Conservation (phyloP, 306 rosid species). For the Quercus aquifolioides region DNA sequence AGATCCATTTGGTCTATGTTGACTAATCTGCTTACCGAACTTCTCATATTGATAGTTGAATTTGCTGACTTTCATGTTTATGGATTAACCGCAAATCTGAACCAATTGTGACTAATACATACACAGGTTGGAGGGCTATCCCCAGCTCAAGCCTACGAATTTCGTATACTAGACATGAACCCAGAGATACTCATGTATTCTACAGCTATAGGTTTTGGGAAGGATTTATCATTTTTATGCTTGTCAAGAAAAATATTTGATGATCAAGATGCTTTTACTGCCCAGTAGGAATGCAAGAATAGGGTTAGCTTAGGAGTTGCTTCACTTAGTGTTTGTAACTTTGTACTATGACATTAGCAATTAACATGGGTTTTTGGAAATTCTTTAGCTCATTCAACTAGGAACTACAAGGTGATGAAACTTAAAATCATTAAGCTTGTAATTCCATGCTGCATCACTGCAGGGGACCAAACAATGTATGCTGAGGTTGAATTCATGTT, state of each 20-base stretch:
- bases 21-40: slow-evolving; percentile 84
- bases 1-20: slow-evolving; percentile 41
- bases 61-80: neutral
- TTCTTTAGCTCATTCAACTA: neutral
- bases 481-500: too few relatives aligned
- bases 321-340: neutral
- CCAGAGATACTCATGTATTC: neutral
- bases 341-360: neutral
- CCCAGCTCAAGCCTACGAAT: neutral
- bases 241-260: slow-evolving; percentile 42
- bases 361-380: neutral
- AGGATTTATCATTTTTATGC: neutral
- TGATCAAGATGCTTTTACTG: slow-evolving; percentile 47
- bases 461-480: neutral
- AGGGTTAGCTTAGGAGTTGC: neutral
- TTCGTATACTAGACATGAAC: neutral
- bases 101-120: neutral
- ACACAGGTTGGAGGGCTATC: neutral
- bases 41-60: slow-evolving; percentile 47
- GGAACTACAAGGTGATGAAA: neutral
- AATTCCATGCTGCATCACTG: neutral
- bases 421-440: neutral
- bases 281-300: too few relatives aligned
- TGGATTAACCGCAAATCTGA: neutral
- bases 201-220: neutral